Percentiles rank a stretch among this genome's conserved stretches.
phyloP scores from a whole-genome alignment of 495 filamentous ascomycete genomes.

The Penicillium simplicissimum region DNA sequence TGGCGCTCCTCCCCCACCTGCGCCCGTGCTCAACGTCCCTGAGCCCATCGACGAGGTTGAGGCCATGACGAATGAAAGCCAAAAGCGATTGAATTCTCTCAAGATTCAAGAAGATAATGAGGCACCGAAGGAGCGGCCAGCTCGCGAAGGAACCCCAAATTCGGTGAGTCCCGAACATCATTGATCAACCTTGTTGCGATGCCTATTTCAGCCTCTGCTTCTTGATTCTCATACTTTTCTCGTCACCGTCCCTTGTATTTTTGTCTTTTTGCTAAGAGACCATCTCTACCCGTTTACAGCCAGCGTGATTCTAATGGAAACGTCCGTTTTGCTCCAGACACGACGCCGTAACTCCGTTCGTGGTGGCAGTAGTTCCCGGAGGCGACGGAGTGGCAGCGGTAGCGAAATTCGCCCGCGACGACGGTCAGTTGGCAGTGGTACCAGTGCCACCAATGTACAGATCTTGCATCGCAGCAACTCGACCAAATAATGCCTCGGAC shows the following conservation, averaged over 20 bases:
- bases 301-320: constrained; percentile 55
- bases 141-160: constrained; percentile 42
- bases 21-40: constrained; percentile 48
- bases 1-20: constrained; percentile 43
- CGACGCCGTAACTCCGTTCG: constrained; percentile 49
- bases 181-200: constrained; percentile 25
- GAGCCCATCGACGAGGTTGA: constrained; percentile 71
- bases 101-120: constrained; percentile 73
- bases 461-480: constrained; percentile 52
- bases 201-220: constrained; percentile 16
- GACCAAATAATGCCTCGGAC: constrained; percentile 35
- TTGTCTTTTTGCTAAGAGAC: constrained; percentile 49
- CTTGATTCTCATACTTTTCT: constrained; percentile 18
- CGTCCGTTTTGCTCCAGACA: constrained; percentile 53
- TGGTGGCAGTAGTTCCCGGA: constrained; percentile 28
- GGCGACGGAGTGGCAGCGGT: constrained; percentile 50
- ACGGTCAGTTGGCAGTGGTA: constrained; percentile 44
- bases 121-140: constrained; percentile 47
- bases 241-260: constrained; percentile 29
- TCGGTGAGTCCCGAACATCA: constrained; percentile 44
- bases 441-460: constrained; percentile 38
- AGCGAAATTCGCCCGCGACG: constrained; percentile 49
- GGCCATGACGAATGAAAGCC: constrained; percentile 74
- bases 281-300: constrained; percentile 38
- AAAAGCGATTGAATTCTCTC: constrained; percentile 78